Base-by-base conservation (phyloP, 2,329 filamentous ascomycete species). In the Fusarium sp. region DNA sequence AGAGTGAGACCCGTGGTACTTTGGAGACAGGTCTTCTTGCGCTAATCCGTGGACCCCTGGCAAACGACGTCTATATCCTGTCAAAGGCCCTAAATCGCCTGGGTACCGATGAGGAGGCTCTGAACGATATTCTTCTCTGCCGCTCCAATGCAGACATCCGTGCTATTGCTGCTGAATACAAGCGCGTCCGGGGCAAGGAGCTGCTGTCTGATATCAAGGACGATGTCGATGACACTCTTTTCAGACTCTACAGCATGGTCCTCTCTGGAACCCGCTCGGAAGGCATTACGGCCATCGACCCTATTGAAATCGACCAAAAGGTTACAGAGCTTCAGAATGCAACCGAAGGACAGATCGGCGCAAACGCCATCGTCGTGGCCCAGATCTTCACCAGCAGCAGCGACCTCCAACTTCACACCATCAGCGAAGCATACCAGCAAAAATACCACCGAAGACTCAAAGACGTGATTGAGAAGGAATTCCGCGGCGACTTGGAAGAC, bases 131-230 rank as follows among this genome's bases (percentile, higher is more conserved):
- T 4, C 76, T 83, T 0, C 67, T 83, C 1, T 79, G 79, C 24
- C 82, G 82, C 0, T 82, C 81, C 13, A 83, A 83, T 31, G 80
- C 82, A 4, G 82, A 83, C 42, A 76, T 83, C 1, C 75, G 78
- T 5, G 82, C 80, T 14, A 83, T 83, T 9, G 22, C 35, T 1
- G 69, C 74, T 4, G 79, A 82, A 67, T 83, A 82, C 35, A 77
- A 65, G 59, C 76, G 76, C 5, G 57, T 77, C 47, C 72, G 75
- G 2, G 79, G 77, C 57, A 75, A 71, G 2, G 80, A 83, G 2
- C 75, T 83, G 5, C 62, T 81, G 0, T 67, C 70, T 0, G 79
- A 81, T 54, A 78, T 83, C 34, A 80, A 79, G 65, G 75, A 79
- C 10, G 80, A 83, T 14, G 78, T 83, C 6, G 76, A 82, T 60